Evolutionary conservation across 1,284 basidiomycete species (phyloP).

Genomic region (Hypsizygus ulmarius): DNA sequence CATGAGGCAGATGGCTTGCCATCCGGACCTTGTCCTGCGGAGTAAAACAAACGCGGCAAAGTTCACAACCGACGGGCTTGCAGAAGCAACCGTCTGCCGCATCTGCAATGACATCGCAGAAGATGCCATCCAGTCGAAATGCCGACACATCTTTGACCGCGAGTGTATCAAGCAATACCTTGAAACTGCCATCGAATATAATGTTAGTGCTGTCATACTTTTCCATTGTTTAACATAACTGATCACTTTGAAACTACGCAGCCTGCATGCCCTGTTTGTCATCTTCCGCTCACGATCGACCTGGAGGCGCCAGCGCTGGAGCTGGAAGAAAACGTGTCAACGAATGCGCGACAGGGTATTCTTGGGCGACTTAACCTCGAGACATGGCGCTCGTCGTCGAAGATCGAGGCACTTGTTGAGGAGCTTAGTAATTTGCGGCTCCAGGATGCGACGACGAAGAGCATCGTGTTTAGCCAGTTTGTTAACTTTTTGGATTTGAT

Average conservation of each 20-base stretch:
- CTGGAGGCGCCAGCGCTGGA: constrained; percentile 92
- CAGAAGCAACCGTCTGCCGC: constrained; percentile 82
- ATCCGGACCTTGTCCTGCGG: constrained; percentile 92
- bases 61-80: constrained; percentile 56
- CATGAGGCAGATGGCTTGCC: constrained; percentile 96
- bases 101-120: constrained; percentile 98
- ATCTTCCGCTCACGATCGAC: constrained; percentile 91
- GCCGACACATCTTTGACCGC: constrained; percentile 89
- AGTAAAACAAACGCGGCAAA: constrained; percentile 74
- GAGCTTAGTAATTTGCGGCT: constrained; percentile 83
- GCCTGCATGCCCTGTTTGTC: constrained; percentile 96
- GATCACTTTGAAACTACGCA: constrained; percentile 29
- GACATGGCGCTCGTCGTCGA: constrained; percentile 92
- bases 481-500: constrained; percentile 91
- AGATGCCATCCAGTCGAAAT: constrained; percentile 93
- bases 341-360: constrained; percentile 82
- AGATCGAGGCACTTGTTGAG: constrained; percentile 96
- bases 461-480: constrained; percentile 94
- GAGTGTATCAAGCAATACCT: constrained; percentile 97
- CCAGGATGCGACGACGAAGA: constrained; percentile 93
- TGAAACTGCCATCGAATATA: constrained; percentile 68
- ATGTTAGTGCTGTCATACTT: constrained; percentile 43
- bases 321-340: constrained; percentile 60
- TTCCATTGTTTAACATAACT: background rate
- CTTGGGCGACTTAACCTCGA: constrained; percentile 87